Conservation (phyloP, 2,329 filamentous ascomycete species). For the Arachnomyces sp. region DNA sequence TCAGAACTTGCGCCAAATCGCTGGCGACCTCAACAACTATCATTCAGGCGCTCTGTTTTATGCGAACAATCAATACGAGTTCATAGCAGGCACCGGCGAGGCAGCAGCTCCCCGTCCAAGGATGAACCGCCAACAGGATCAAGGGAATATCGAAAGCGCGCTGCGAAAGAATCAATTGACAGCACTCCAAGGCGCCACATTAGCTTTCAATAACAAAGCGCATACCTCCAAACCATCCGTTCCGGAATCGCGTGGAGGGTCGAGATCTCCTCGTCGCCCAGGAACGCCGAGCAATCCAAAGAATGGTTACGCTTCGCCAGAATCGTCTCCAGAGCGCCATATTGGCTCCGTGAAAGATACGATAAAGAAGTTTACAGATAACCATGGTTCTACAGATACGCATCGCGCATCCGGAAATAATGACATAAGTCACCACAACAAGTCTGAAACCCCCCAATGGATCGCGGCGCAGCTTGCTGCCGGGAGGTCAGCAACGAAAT, state of each 20-base stretch:
- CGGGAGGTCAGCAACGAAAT: constrained; percentile 16
- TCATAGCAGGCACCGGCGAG: constrained; percentile 18
- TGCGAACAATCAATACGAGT: too few species aligned
- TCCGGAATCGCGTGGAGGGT: constrained; percentile 2
- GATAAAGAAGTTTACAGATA: constrained; percentile 26
- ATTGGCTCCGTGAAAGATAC: constrained; percentile 31
- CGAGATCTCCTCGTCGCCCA: constrained; percentile 4
- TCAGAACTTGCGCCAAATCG: too few species aligned
- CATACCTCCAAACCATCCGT: constrained; percentile 14
- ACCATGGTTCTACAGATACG: constrained; percentile 11
- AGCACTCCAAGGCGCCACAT: constrained; percentile 30
- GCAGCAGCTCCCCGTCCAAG: constrained; percentile 21
- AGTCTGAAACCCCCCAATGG: constrained; percentile 20
- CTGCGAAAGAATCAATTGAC: constrained; percentile 6
- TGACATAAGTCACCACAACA: constrained; percentile 10
- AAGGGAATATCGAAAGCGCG: constrained; percentile 12
- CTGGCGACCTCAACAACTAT: too few species aligned
- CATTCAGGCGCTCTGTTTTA: too few species aligned
- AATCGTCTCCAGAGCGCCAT: constrained; percentile 21
- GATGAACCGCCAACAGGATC: constrained; percentile 17
- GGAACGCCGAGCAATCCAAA: background rate
- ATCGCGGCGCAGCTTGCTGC: constrained; percentile 30
- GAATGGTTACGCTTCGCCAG: constrained; percentile 9
- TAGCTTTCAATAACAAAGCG: constrained; percentile 25
- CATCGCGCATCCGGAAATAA: constrained; percentile 11